phyloP scores from a whole-genome alignment of 306 rosid species.

The Clitoria ternatea region DNA sequence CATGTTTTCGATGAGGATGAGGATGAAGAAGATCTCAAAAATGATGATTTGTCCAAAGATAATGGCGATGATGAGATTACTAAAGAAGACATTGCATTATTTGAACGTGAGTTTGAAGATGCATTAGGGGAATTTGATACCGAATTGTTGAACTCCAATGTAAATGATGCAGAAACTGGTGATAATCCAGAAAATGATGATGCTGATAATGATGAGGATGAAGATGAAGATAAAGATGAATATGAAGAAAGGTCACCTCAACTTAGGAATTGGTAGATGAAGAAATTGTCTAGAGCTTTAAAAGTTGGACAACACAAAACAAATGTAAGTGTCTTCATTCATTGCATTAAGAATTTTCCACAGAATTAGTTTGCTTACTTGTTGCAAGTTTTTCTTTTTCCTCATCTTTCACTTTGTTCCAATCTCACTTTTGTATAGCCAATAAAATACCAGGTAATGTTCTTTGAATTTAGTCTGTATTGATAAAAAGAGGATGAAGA shows the following conservation, averaged over 20 bases:
- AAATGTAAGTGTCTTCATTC: constrained; percentile 46
- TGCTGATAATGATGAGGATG: constrained; percentile 30
- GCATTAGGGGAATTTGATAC: constrained; percentile 43
- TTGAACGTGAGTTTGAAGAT: constrained; percentile 58
- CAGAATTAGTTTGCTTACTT: not conserved
- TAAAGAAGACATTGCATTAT: constrained; percentile 59
- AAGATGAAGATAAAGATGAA: too few relatives aligned
- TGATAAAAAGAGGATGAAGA: too few relatives aligned
- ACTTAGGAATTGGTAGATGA: constrained; percentile 71
- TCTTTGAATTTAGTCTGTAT: too few relatives aligned
- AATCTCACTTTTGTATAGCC: not conserved
- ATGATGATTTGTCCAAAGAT: constrained; percentile 44
- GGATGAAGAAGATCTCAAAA: constrained; percentile 83
- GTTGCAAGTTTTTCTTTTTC: too few relatives aligned
- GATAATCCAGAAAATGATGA: constrained; percentile 14
- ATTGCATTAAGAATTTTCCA: not conserved
- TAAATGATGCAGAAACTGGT: constrained; percentile 18
- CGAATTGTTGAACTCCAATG: constrained; percentile 18
- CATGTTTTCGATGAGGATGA: constrained; percentile 43
- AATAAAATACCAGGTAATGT: too few relatives aligned
- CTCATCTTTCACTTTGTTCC: not conserved
- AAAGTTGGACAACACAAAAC: constrained; percentile 83
- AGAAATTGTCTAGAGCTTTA: constrained; percentile 49
- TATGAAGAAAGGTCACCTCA: constrained; percentile 23
- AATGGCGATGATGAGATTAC: constrained; percentile 43